phyloP scores from a whole-genome alignment of 2,329 filamentous ascomycete species.

The Didymella sp. region DNA sequence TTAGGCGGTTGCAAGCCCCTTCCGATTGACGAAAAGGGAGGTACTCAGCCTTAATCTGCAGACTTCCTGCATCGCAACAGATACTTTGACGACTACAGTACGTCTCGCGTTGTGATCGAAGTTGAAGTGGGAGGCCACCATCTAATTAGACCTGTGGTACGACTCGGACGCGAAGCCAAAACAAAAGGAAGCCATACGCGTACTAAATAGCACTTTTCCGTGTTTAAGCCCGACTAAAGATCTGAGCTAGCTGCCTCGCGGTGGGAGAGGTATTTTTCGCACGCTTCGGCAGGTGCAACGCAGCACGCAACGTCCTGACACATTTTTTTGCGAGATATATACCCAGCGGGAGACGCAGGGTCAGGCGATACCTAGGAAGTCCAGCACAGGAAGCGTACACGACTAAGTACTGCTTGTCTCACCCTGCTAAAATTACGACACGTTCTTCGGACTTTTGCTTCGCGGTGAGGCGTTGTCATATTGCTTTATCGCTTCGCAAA shows the following conservation, averaged over 20 bases:
- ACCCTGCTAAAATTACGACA: neutral
- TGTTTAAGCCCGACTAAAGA: neutral
- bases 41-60: neutral
- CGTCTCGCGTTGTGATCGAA: neutral
- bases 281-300: neutral
- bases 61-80: neutral
- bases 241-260: neutral
- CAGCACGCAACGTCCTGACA: neutral
- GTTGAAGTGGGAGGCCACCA: neutral
- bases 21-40: neutral
- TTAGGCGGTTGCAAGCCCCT: neutral
- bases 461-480: neutral
- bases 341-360: neutral
- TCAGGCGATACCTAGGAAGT: neutral
- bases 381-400: neutral
- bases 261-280: neutral
- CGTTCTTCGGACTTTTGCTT: neutral
- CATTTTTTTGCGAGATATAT: neutral
- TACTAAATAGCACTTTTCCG: neutral
- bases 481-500: neutral
- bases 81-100: neutral
- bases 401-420: neutral
- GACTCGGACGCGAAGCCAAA: neutral
- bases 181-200: neutral
- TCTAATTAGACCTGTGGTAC: neutral